These are phyloP conservation scores for Nematodospora anomalae DNA, from an alignment of 1,139 yeast genomes.

Conservation along the genomic window DNA sequence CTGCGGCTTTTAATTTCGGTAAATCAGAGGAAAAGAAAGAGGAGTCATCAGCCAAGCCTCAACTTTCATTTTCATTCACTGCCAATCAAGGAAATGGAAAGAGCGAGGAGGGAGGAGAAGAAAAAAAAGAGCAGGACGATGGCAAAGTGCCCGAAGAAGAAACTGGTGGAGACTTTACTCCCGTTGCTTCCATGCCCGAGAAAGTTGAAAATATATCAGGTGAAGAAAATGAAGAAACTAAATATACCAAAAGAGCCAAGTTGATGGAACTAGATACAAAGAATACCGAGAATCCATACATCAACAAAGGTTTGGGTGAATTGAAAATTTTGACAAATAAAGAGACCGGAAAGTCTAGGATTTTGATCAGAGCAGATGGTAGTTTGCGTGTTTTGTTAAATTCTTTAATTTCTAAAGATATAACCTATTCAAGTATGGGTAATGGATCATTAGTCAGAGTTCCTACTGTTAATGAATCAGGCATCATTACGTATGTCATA, in stretches of 20 bases:
- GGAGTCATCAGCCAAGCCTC: background rate
- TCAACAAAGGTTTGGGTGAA: conserved; percentile 76
- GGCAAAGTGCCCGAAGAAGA: conserved; percentile 32
- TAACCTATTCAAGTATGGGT: conserved; percentile 58
- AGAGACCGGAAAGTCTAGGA: conserved; percentile 60
- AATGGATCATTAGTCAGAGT: conserved; percentile 60
- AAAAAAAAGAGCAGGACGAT: conserved; percentile 11
- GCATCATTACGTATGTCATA: conserved; percentile 59
- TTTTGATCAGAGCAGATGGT: conserved; percentile 86
- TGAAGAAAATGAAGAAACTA: conserved; percentile 75
- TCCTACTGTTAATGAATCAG: conserved; percentile 49
- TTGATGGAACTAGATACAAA: conserved; percentile 59
- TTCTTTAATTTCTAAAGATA: conserved; percentile 49
- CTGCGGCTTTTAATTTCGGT: background rate
- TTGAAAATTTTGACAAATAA: conserved; percentile 67
- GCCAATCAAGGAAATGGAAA: conserved; percentile 1
- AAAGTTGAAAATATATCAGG: conserved; percentile 63
- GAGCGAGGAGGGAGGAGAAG: background rate
- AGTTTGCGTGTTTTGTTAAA: conserved; percentile 80
- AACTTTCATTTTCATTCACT: conserved; percentile 5
- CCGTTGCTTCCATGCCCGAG: conserved; percentile 47
- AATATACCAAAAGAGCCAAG: conserved; percentile 70
- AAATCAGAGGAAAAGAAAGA: conserved; percentile 2
- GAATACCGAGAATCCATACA: conserved; percentile 51
- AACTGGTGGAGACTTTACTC: conserved; percentile 47